Base-by-base conservation (phyloP, 169 alveolate species). In the Babesia caballi region DNA sequence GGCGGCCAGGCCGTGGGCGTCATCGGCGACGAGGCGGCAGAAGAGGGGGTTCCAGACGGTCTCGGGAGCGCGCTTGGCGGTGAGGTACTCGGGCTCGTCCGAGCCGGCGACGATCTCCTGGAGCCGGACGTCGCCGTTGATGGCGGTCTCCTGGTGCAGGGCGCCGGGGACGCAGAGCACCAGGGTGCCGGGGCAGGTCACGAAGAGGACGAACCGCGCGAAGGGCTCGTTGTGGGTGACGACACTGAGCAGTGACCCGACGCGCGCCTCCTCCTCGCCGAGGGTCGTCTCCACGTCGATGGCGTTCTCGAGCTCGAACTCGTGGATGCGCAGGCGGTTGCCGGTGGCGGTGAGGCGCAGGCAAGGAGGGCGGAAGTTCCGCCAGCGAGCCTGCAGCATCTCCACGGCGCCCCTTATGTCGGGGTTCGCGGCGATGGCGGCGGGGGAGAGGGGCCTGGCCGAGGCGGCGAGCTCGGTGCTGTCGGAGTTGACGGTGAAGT, bases 301-400 rank as follows among this genome's bases (percentile, higher is more conserved):
- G 11, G 25, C 66, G 21, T 67, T 53, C 32, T 67, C 78, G 42
- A 60, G 4, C 15, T 71, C 82, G 44, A 61, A 71, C 17, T 71
- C 72, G 59, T 71, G 82, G 5, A 71, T 56, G 8, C 33, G 28
- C 6, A 71, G 46, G 52, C 74, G 27, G 42, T 71, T 71, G 6
- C 30, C 25, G 17, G 40, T 35, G 11, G 74, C 40, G 0, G 82
- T 40, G 3, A 71, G 41, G 3, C 65, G 11, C 54, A 71, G 47
- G n/a, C 52, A 49, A 0, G 82, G 82, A 2, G 82, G 74, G 2
- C 32, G 15, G 44, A 71, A 71, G 32, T 32, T 25, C 0, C 25
- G 33, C 82, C 82, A 71, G 8, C 82, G 58, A 25, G 11, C 61
- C 4, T 5, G 23, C 25, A 58, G 17, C 27, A 33, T 44, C 3